Conservation (phyloP, 495 filamentous ascomycete genomes). For the Hyaloscypha variabilis region DNA sequence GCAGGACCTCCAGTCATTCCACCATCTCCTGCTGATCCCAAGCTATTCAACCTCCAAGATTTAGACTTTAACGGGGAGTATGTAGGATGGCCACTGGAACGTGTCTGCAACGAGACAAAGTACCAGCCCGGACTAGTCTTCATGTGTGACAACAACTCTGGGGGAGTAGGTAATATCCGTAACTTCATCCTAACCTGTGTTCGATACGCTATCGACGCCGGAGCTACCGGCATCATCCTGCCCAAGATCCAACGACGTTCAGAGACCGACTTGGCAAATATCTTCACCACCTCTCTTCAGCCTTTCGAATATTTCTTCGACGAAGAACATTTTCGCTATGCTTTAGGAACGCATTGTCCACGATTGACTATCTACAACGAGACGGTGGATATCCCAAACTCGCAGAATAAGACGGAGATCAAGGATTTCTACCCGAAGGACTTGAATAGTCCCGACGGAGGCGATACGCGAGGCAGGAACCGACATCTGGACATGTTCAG, state of each 20-base stretch:
- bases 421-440: conserved; percentile 44
- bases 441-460: conserved; percentile 42
- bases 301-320: conserved; percentile 31
- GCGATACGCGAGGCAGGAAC: conserved; percentile 46
- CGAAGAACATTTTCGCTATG: conserved; percentile 23
- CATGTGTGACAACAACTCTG: conserved; percentile 54
- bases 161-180: conserved; percentile 54
- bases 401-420: conserved; percentile 29
- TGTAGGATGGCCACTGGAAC: conserved; percentile 45
- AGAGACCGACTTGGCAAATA: conserved; percentile 21
- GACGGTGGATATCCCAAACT: conserved; percentile 41
- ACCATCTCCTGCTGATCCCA: not conserved
- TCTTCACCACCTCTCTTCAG: conserved; percentile 23
- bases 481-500: conserved; percentile 47
- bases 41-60: conserved; percentile 22
- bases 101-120: conserved; percentile 44
- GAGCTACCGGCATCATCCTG: conserved; percentile 28
- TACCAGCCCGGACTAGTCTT: conserved; percentile 45
- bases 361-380: conserved; percentile 42
- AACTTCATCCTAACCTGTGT: conserved; percentile 48
- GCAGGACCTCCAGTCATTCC: not conserved
- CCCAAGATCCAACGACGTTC: conserved; percentile 26
- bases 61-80: conserved; percentile 32
- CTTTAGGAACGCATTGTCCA: conserved; percentile 31
- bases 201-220: conserved; percentile 33